A percentile compares a stretch with the other conserved stretches of the same genome.
phyloP scores from a whole-genome alignment of 768 basidiomycete genomes.

The Leccinum aurantiacum region DNA sequence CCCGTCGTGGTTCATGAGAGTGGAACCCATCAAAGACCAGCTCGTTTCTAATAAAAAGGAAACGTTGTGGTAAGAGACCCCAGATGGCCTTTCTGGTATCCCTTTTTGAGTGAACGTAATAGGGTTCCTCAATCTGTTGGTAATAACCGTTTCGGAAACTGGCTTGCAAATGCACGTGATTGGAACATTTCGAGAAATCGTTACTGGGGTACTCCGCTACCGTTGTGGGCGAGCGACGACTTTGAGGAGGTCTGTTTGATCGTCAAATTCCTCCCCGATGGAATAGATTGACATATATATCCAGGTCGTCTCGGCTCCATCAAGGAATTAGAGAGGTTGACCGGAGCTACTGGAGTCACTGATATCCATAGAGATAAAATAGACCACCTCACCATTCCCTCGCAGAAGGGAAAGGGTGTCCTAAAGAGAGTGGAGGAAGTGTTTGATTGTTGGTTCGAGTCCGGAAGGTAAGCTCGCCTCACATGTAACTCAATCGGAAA shows the following conservation, averaged over 20 bases:
- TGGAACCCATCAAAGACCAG: conserved; percentile 79
- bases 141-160: conserved; percentile 92
- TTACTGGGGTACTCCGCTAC: conserved; percentile 98
- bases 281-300: conserved; percentile 4
- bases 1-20: conserved; percentile 94
- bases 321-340: conserved; percentile 80
- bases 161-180: conserved; percentile 95
- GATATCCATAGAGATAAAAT: conserved; percentile 95
- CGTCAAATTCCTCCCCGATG: not conserved
- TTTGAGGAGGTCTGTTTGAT: conserved; percentile 63
- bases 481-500: not conserved
- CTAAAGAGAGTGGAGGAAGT: conserved; percentile 95
- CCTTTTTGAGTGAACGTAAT: conserved; percentile 6
- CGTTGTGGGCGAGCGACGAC: conserved; percentile 95
- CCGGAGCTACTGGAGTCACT: conserved; percentile 79
- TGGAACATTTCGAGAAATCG: conserved; percentile 98
- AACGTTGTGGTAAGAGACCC: conserved; percentile 72
- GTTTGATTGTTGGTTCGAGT: conserved; percentile 99
- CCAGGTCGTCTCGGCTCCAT: conserved; percentile 87
- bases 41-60: conserved; percentile 88
- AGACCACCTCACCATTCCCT: conserved; percentile 95
- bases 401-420: conserved; percentile 79
- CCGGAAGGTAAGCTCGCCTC: conserved; percentile 70
- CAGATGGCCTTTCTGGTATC: not conserved
- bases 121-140: conserved; percentile 93